Evolutionary conservation across 2,329 filamentous ascomycete genomes (phyloP).

Genomic region (Pseudonectria foliicola): DNA sequence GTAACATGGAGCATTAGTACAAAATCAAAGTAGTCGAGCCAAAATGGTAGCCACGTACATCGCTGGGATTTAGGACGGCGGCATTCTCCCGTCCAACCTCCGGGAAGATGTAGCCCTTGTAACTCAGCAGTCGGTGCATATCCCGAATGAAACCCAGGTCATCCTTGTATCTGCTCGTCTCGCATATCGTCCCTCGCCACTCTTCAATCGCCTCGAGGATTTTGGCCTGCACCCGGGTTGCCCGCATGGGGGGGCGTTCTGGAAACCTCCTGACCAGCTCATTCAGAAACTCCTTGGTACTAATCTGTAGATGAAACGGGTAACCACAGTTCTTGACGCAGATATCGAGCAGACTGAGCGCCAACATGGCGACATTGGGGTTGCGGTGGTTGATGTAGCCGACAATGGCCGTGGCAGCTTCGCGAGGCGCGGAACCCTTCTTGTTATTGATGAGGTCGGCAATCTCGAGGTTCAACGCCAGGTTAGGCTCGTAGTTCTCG

Average conservation of each 20-base stretch:
- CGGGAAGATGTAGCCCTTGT: conserved; percentile 95
- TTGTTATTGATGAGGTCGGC: conserved; percentile 94
- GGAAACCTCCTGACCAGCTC: conserved; percentile 95
- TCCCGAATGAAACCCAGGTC: conserved; percentile 93
- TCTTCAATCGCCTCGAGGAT: conserved; percentile 97
- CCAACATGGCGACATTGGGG: conserved; percentile 85
- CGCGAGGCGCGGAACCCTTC: conserved; percentile 90
- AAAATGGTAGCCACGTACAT: conserved; percentile 54
- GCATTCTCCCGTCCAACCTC: conserved; percentile 90
- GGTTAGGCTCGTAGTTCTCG: conserved; percentile 95
- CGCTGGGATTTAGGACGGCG: conserved; percentile 91
- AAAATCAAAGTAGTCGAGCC: conserved; percentile 32
- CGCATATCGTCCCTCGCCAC: conserved; percentile 97
- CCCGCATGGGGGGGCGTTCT: conserved; percentile 79
- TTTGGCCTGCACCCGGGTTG: conserved; percentile 80
- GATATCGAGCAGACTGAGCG: conserved; percentile 88
- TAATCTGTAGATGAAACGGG: conserved; percentile 96
- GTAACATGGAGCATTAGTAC: conserved; percentile 12
- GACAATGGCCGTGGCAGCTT: conserved; percentile 89
- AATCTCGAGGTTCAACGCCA: conserved; percentile 94
- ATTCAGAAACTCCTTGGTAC: conserved; percentile 97
- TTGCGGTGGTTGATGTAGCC: conserved; percentile 96
- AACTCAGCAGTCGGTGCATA: conserved; percentile 92
- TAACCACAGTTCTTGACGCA: conserved; percentile 99
- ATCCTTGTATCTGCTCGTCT: conserved; percentile 95